Base-by-base conservation (phyloP, 108 stramenopile species). In the Cafeteria roenbergensis region DNA sequence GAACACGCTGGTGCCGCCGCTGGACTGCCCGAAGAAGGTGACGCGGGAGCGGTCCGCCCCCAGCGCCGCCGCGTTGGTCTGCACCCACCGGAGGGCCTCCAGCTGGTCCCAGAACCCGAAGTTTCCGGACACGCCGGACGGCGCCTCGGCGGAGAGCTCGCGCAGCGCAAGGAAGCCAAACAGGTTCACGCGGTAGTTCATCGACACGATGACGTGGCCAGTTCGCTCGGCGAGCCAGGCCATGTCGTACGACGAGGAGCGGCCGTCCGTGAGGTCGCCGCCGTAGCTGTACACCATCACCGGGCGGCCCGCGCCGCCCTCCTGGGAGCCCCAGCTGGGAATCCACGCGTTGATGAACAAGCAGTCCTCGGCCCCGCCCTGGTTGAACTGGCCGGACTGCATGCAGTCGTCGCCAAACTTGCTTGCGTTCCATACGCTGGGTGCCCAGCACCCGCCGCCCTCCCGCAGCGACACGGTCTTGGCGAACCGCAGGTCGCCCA, bases 41-140 rank as follows among this genome's bases (percentile, higher is more conserved):
- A 91, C 86, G 55, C 72, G 71, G 54, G 78, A 55, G 12, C 86
- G 79, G 75, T 91, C 85, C 32, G 87, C 88, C 21, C 90, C 88
- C 72, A 91, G 88, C 22, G 74, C 54, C 29, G 57, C 63, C 67
- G 87, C 86, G 63, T 87, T 84, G 6, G 72, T 65, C 62, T 87
- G 74, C 55, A 91, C 78, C 80, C 84, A 91, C 70, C 84, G 80
- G 51, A 91, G 56, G 31, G 84, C 90, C 22, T 82, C 78, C 25
- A 82, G 66, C 73, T 91, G 88, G 67, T 84, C 86, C 74, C 72
- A 71, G 63, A 80, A 59, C 38, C 84, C 84, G 67, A 73, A 80
- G 60, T 83, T 87, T n/a, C 86, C 86, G 30, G 63, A 67, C 37
- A 56, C 3, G 77, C 81, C 22, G 24, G n/a, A 21, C 37, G 20